Evolutionary conservation across 2,329 filamentous ascomycete genomes (phyloP), one percentile per base, ranked within the genome.

Genomic region (Fusarium beomiforme): DNA sequence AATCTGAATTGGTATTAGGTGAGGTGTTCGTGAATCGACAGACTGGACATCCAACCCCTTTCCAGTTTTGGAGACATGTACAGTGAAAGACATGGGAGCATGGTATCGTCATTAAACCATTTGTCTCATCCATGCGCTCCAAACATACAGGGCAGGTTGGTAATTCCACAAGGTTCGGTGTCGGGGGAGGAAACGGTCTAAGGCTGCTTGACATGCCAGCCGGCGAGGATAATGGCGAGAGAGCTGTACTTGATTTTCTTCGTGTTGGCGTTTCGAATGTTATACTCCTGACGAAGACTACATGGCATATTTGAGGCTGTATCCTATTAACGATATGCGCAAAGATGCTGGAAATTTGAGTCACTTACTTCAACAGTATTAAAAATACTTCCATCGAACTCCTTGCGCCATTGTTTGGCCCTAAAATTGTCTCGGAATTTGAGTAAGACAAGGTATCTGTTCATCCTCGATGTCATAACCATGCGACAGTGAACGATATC

Each of bases 71-170:
- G 2, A 99, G 86, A 81, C 96, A 99, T 3, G 92, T 95, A 78
- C 96, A 98, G 80, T 99, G 96, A 78, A 99, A 99, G 55, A 98
- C 94, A 77, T 99, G 96, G 77, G 98, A 95, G 79, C 96, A 99
- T 33, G 97, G 91, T 42, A 98, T 98, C 2, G 96, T 99, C 78
- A 99, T 89, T 5, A 99, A 85, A 1, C 96, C 96, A 0, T 94
- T 97, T 1, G 95, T 98, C 79, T 98, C 95, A 77, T 99, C 96
- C 96, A 99, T 99, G 50, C 95, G 91, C 80, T 99, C 96, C 8
- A 99, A 87, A 73, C 96, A 99, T 13, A 99, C 96, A 0, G 96
- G 95, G 72, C 96, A 99, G 3, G 96, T 98, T 4, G 96, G 96
- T 16, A 99, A 85, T 82, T 99, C 96, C 58, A 97, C 88, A 3